Conservation (phyloP, 495 filamentous ascomycete species). For the Apiosordaria backusii region DNA sequence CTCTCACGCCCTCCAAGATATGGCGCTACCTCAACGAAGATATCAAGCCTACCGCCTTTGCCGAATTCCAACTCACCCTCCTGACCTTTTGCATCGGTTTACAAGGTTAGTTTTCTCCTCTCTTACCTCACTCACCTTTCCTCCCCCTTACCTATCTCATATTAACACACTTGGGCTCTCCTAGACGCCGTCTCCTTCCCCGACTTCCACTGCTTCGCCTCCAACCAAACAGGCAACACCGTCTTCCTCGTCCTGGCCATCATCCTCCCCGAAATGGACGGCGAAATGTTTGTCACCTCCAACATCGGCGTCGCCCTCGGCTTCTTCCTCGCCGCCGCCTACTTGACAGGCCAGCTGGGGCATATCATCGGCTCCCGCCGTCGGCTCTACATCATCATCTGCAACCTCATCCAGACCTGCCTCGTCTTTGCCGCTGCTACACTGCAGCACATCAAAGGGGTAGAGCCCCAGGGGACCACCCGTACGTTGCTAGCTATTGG, state of each 20-base stretch:
- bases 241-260: conserved; percentile 55
- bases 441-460: conserved; percentile 42
- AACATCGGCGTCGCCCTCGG: conserved; percentile 54
- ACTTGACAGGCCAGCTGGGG: conserved; percentile 54
- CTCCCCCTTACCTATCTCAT: background rate
- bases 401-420: conserved; percentile 50
- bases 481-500: conserved; percentile 44
- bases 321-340: conserved; percentile 52
- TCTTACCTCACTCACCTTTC: background rate
- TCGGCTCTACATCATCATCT: conserved; percentile 51
- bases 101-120: conserved; percentile 26
- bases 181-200: conserved; percentile 59
- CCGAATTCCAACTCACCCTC: conserved; percentile 41
- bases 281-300: conserved; percentile 44
- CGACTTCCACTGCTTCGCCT: conserved; percentile 62
- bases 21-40: conserved; percentile 38
- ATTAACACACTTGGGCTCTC: background rate
- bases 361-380: conserved; percentile 49
- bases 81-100: conserved; percentile 44
- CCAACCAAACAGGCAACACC: conserved; percentile 64
- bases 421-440: conserved; percentile 52
- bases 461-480: conserved; percentile 29
- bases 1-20: conserved; percentile 19
- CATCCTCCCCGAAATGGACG: conserved; percentile 46
- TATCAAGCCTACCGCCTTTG: conserved; percentile 36